Evolutionary conservation across 345 rosid species (phyloP), one percentile per base, ranked within the genome.

Genomic region (Gossypium stocksii): DNA sequence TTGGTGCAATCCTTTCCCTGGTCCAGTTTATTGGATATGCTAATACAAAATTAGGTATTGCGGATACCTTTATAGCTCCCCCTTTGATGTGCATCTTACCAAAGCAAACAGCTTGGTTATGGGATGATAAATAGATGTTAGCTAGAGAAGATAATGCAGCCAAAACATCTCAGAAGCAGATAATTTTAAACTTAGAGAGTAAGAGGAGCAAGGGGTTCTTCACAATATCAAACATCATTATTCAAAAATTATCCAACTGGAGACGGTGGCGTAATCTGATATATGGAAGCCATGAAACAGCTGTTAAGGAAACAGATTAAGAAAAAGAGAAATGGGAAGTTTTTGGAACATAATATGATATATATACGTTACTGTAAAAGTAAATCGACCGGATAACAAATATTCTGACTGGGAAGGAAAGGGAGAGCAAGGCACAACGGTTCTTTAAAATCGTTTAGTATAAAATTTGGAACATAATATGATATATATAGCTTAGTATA

Each of bases 21-120:
- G n/a, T 20, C 71, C 71, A 48, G 71, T 9, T 67, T 62, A 19
- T 62, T 62, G 66, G 66, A 62, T 62, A 54, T 54, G 16, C 12
- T 15, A 57, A 20, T 22, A 22, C 62, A 34, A 57, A 57, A 57
- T 20, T 13, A 11, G 25, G 11, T 62, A 62, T 44, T 62, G 66
- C 45, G 19, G 13, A 19, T 62, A 2, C 19, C 22, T 16, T 22
- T 3, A 16, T 16, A 4, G 1, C 65, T 60, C 41, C 44, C 2
- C n/a, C 25, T 22, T 59, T 27, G 2, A 63, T 63, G 22, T 63
- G 3, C 38, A 34, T 38, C 67, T 63, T 38, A 38, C 22, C 22
- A 63, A 38, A 63, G 16, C 15, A 1, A 65, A 43, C 51, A 19
- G 51, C 69, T 11, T n/a, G 23, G 49, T 23, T 54, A 0, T 54